Base-by-base conservation (phyloP, 495 filamentous ascomycete genomes). In the Oleoguttula mirabilis region DNA sequence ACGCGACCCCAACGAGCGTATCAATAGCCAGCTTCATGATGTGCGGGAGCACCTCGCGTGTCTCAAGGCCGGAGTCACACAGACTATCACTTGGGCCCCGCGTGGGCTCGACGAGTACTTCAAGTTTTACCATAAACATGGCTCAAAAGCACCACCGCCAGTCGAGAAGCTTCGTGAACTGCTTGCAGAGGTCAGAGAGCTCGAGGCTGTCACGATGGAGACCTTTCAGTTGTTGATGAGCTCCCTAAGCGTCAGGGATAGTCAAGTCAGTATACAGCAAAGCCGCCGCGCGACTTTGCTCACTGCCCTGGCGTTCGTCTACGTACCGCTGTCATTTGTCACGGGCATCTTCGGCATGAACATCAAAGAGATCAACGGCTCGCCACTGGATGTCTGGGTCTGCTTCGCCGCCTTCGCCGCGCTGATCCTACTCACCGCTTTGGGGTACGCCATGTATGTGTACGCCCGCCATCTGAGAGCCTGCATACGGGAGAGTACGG, bases 331-430 rank as follows among this genome's bases (percentile, higher is more conserved):
- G 16, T 21, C 31, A n/a, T 44, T 44, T 19, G 32, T 44, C 19
- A 44, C 41, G n/a, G 32, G 31, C 2, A 25, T 44, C 16, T 44
- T 44, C 24, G 41, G 41, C 12, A 44, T 44, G 41, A 44, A 44
- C 24, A 28, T 44, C 4, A 36, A 44, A 22, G 37, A 40, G 23
- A 28, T 40, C n/a, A 40, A 40, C 17, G 37, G 37, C 21, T 40
- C 37, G 23, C 37, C 24, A 22, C 23, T 40, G 21, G 24, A 20
- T 4, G 16, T 40, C 16, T 40, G 37, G 37, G 37, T 40, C 21
- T 27, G 37, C 21, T 6, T 40, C 17, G 37, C 17, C 3, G 22
- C 24, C 21, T 21, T 40, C n/a, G n/a, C n/a, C n/a, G n/a, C n/a
- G n/a, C n/a, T n/a, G n/a, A n/a, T n/a, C n/a, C n/a, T n/a, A n/a